Percentiles rank a stretch among this genome's conserved stretches.
phyloP scores from a whole-genome alignment of 2,329 filamentous ascomycete genomes.

The Monilinia fructicola region DNA sequence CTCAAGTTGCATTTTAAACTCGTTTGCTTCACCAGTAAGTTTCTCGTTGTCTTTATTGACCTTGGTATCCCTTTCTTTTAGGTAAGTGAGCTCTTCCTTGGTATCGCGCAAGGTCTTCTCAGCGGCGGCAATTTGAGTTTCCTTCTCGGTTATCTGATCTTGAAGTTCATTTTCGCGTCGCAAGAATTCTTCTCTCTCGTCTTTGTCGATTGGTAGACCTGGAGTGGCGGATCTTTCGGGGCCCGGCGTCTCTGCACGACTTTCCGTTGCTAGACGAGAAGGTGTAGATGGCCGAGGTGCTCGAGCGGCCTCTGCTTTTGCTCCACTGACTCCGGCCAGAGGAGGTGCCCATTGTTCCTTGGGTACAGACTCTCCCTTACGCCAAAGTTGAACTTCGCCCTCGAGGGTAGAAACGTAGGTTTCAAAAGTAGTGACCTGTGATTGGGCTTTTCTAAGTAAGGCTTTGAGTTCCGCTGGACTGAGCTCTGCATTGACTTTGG shows the following conservation, averaged over 20 bases:
- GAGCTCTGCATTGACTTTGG: slow-evolving; percentile 98
- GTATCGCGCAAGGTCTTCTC: slow-evolving; percentile 80
- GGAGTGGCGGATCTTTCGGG: slow-evolving; percentile 86
- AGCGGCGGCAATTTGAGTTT: slow-evolving; percentile 73
- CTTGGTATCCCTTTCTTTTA: slow-evolving; percentile 83
- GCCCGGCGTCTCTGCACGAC: slow-evolving; percentile 62
- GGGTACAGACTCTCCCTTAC: slow-evolving; percentile 81
- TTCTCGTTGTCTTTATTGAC: slow-evolving; percentile 88
- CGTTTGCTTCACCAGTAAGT: slow-evolving; percentile 81
- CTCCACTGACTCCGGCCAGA: slow-evolving; percentile 54
- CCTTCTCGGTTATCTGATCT: slow-evolving; percentile 92
- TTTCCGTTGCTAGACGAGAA: slow-evolving; percentile 56
- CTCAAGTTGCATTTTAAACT: slow-evolving; percentile 95
- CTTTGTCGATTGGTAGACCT: slow-evolving; percentile 85
- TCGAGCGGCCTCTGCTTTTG: slow-evolving; percentile 49
- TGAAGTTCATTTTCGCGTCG: slow-evolving; percentile 95
- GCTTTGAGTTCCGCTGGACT: slow-evolving; percentile 93
- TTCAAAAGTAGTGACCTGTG: slow-evolving; percentile 85
- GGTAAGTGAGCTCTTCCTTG: slow-evolving; percentile 78
- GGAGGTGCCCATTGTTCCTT: slow-evolving; percentile 83
- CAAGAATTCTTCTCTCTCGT: slow-evolving; percentile 94
- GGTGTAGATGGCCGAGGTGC: slow-evolving; percentile 58
- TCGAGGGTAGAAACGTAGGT: slow-evolving; percentile 82
- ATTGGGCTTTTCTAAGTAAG: slow-evolving; percentile 87
- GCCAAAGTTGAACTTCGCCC: slow-evolving; percentile 82